Base-by-base conservation (phyloP, 2,329 filamentous ascomycete genomes). In the Hyphodiscus sp. region DNA sequence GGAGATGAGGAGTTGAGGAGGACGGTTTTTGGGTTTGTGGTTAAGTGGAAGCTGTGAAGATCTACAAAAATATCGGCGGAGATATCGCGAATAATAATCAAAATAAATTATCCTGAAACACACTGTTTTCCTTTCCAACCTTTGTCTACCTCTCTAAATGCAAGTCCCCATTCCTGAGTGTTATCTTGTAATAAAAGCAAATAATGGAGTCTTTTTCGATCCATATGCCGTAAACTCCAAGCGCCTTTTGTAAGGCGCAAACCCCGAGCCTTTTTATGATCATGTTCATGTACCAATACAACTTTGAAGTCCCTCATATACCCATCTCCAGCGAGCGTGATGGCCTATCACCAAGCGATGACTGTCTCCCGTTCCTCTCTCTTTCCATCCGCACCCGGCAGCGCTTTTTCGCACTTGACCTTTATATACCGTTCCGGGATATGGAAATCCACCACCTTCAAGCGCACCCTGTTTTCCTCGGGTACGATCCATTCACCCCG, bases 1-100 rank as follows among this genome's bases (percentile, higher is more conserved):
- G 92, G 92, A 41, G 90, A 95, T 70, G 81, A 92, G 71, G 79
- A 84, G 59, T 74, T 95, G 54, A 81, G 89, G 59, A 85, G 88
- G 68, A 95, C 89, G 8, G 90, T 95, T 13, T 68, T 67, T 62
- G 67, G 67, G 9, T 68, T 57, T 53, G 61, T 62, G 44, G 60
- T 69, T 20, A 63, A 46, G 47, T 68, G 66, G 65, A 50, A 54
- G 18, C 51, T 60, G 49, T 62, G 49, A 53, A 20, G 19, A 19
- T 33, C 23, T 26, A 26, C 23, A 8, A 26, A 11, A 43, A 38
- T 38, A 10, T 38, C 13, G 33, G 33, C 16, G 33, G n/a, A n/a
- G n/a, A n/a, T n/a, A n/a, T n/a, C n/a, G 29, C 29, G 11, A 38
- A 38, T 15, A 10, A 38, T 15, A 38, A 15, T 38, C 33, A 5